A percentile compares a stretch with the other conserved stretches of the same genome.
These are phyloP conservation scores for Fusarium irregulare DNA, from an alignment of 2,329 filamentous ascomycete species.

Conservation along the genomic window DNA sequence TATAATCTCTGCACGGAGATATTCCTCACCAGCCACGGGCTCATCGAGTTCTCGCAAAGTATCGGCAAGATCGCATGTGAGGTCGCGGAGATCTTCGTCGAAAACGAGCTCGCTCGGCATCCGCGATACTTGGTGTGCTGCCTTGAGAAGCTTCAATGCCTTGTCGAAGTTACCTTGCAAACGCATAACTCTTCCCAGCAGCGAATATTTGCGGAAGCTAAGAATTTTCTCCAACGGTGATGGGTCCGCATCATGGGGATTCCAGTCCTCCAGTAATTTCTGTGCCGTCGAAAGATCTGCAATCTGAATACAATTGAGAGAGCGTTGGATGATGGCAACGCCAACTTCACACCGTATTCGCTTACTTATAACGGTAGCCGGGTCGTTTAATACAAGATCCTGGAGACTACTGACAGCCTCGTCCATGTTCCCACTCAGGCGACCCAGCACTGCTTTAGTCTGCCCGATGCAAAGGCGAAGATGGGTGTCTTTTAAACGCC, in stretches of 20 bases:
- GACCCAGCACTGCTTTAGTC: constrained; percentile 31
- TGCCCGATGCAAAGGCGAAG: constrained; percentile 36
- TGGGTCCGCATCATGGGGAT: constrained; percentile 20
- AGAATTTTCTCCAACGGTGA: constrained; percentile 31
- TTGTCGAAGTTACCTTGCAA: constrained; percentile 30
- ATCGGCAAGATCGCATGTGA: constrained; percentile 40
- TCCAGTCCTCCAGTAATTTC: constrained; percentile 32
- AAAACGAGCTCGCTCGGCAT: constrained; percentile 24
- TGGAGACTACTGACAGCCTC: constrained; percentile 29
- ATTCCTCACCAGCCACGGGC: constrained; percentile 21
- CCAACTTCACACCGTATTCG: constrained; percentile 35
- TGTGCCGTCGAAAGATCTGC: constrained; percentile 34
- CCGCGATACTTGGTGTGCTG: constrained; percentile 14
- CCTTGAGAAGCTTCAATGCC: constrained; percentile 23
- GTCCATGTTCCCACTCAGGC: constrained; percentile 39
- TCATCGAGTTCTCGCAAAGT: constrained; percentile 37
- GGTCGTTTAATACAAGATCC: constrained; percentile 15
- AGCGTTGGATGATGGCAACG: constrained; percentile 28
- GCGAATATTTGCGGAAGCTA: constrained; percentile 32
- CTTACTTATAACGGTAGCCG: constrained; percentile 3
- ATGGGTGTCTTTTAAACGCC: constrained; percentile 34
- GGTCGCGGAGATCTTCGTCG: constrained; percentile 37
- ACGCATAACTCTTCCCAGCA: constrained; percentile 38
- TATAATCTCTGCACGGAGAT: constrained; percentile 31
- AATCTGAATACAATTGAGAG: constrained; percentile 35